Percentiles rank a stretch among this genome's conserved stretches.
These are phyloP conservation scores for Eleusine coracana DNA, from an alignment of 176 grass and related monocot species.

Conservation along the genomic window DNA sequence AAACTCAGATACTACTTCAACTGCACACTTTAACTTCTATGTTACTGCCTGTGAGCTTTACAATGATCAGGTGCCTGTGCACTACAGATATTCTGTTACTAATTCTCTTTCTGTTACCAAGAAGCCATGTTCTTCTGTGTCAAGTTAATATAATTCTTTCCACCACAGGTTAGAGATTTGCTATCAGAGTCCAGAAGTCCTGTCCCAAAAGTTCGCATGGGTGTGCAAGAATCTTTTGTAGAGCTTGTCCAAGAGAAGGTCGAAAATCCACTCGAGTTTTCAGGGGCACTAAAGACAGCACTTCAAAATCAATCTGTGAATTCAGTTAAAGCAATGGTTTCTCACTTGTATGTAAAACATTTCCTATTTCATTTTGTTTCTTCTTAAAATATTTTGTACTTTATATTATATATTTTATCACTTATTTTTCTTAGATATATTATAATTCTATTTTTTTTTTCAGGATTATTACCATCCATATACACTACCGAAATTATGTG, in stretches of 20 bases:
- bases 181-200: constrained; percentile 68
- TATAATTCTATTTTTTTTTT: constrained; percentile 38
- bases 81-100: constrained; percentile 16
- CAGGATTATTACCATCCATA: constrained; percentile 97
- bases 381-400: neutral
- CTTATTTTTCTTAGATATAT: constrained; percentile 27
- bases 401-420: neutral
- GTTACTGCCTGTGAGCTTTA: constrained; percentile 95
- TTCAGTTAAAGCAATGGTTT: constrained; percentile 72
- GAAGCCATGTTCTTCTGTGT: constrained; percentile 25
- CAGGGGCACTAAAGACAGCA: constrained; percentile 70
- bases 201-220: constrained; percentile 67
- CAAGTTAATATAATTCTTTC: constrained; percentile 42
- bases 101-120: constrained; percentile 27
- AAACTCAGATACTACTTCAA: constrained; percentile 90
- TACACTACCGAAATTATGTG: constrained; percentile 84
- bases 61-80: constrained; percentile 84
- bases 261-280: constrained; percentile 87
- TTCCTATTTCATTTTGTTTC: constrained; percentile 11
- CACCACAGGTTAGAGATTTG: constrained; percentile 76
- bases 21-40: constrained; percentile 86
- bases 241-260: constrained; percentile 94
- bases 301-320: constrained; percentile 71
- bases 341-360: constrained; percentile 80
- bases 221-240: constrained; percentile 74